Evolutionary conservation across 2,329 filamentous ascomycete genomes (phyloP).

Genomic region (Botrytis elliptica): DNA sequence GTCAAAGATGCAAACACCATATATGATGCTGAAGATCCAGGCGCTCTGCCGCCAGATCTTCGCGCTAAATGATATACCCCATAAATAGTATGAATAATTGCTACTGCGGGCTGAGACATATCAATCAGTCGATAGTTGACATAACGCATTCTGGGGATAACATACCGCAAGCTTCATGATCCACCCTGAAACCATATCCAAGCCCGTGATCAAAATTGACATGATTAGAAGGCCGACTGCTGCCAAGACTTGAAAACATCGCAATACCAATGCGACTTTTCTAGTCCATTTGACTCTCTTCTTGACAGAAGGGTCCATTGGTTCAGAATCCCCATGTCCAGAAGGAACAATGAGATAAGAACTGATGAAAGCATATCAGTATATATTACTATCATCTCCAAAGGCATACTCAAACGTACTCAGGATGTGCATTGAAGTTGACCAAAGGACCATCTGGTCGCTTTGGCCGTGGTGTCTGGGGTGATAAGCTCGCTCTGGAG

Average conservation of each 20-base stretch:
- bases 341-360: slow-evolving; percentile 64
- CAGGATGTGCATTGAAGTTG: slow-evolving; percentile 81
- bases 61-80: slow-evolving; percentile 77
- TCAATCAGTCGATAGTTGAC: slow-evolving; percentile 28
- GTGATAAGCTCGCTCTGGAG: slow-evolving; percentile 69
- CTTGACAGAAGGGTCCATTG: slow-evolving; percentile 71
- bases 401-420: slow-evolving; percentile 53
- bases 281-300: slow-evolving; percentile 67
- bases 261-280: slow-evolving; percentile 65
- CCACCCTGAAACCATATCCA: slow-evolving; percentile 66
- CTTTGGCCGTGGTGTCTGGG: slow-evolving; percentile 56
- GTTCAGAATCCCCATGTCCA: slow-evolving; percentile 58
- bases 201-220: slow-evolving; percentile 72
- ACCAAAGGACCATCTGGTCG: slow-evolving; percentile 75
- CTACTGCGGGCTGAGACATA: slow-evolving; percentile 66
- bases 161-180: slow-evolving; percentile 74
- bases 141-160: not conserved
- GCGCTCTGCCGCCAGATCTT: slow-evolving; percentile 67
- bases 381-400: not conserved
- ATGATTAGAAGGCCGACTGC: slow-evolving; percentile 71
- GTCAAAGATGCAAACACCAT: slow-evolving; percentile 77
- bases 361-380: slow-evolving; percentile 26
- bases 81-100: slow-evolving; percentile 70
- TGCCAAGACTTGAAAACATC: slow-evolving; percentile 65
- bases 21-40: slow-evolving; percentile 82